Percentiles rank a stretch among this genome's conserved stretches.
phyloP scores from a whole-genome alignment of 192 early-diverging fungal genomes.

The Coemansia sp. region DNA sequence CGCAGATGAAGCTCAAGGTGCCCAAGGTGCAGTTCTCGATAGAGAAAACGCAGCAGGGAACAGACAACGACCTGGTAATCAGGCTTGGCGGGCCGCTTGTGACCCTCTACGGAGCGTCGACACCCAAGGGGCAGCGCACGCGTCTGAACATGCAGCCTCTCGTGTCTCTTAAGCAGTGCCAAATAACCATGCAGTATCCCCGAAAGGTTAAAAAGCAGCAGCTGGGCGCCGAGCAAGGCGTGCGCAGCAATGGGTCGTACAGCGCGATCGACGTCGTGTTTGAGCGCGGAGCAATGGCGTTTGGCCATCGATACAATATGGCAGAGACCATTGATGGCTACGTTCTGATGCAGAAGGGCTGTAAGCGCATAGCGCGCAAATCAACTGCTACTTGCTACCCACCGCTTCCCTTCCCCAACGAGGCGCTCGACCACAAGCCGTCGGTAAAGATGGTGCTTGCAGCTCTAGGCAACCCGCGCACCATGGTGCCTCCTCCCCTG shows the following conservation, averaged over 20 bases:
- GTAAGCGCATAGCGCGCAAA: slow-evolving; percentile 51
- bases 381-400: slow-evolving; percentile 33
- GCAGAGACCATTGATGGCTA: slow-evolving; percentile 53
- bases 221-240: slow-evolving; percentile 33
- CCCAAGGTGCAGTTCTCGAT: slow-evolving; percentile 29
- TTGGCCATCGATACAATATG: slow-evolving; percentile 52
- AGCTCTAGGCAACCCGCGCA: slow-evolving; percentile 35
- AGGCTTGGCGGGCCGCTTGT: slow-evolving; percentile 26
- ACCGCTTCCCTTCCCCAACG: slow-evolving; percentile 20
- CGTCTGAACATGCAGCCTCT: slow-evolving; percentile 30
- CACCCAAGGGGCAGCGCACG: slow-evolving; percentile 25
- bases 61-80: slow-evolving; percentile 28
- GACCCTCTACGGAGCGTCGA: slow-evolving; percentile 44
- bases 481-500: slow-evolving; percentile 36
- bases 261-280: slow-evolving; percentile 44
- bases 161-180: slow-evolving; percentile 35
- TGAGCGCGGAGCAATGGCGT: slow-evolving; percentile 39
- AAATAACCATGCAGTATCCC: slow-evolving; percentile 23
- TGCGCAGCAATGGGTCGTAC: slow-evolving; percentile 45
- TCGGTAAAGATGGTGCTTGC: slow-evolving; percentile 29
- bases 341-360: slow-evolving; percentile 48
- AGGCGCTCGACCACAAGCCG: slow-evolving; percentile 14
- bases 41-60: slow-evolving; percentile 21
- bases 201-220: slow-evolving; percentile 32
- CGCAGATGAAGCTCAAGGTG: slow-evolving; percentile 39